Evolutionary conservation across 495 filamentous ascomycete species (phyloP).

Genomic region (Lasiosphaeria hispida): DNA sequence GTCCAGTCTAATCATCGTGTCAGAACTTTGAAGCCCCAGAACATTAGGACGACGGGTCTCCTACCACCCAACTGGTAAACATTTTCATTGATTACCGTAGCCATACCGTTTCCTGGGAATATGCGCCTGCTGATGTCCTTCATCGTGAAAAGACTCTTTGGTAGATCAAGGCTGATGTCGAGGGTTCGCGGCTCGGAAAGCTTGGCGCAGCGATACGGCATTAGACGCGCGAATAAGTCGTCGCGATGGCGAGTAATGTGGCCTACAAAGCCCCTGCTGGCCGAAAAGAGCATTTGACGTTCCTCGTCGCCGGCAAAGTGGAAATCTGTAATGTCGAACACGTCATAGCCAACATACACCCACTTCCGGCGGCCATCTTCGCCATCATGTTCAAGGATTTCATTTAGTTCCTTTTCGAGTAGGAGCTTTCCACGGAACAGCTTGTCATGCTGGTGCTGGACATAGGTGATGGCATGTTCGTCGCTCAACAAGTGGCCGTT

Average conservation of each 20-base stretch:
- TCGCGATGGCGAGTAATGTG: neutral
- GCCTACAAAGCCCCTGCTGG: neutral
- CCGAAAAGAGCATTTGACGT: neutral
- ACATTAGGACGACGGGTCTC: neutral
- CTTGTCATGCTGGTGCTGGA: neutral
- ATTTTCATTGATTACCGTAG: neutral
- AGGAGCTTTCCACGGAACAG: neutral
- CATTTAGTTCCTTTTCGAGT: neutral
- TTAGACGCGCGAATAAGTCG: no score
- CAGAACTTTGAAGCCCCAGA: neutral
- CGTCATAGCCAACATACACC: neutral
- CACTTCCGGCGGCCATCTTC: neutral
- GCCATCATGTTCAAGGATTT: neutral
- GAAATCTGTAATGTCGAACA: neutral
- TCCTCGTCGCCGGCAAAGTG: no score
- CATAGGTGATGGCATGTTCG: neutral
- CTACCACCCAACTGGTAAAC: neutral
- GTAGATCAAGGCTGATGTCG: no score
- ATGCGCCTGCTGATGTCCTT: no score
- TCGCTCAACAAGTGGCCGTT: neutral
- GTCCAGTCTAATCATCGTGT: neutral
- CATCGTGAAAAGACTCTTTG: no score
- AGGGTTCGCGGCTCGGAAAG: no score
- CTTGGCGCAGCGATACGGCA: no score
- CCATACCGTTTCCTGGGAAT: no score